Conservation (phyloP, 805 yeast species). For the Brettanomyces naardenensis region DNA sequence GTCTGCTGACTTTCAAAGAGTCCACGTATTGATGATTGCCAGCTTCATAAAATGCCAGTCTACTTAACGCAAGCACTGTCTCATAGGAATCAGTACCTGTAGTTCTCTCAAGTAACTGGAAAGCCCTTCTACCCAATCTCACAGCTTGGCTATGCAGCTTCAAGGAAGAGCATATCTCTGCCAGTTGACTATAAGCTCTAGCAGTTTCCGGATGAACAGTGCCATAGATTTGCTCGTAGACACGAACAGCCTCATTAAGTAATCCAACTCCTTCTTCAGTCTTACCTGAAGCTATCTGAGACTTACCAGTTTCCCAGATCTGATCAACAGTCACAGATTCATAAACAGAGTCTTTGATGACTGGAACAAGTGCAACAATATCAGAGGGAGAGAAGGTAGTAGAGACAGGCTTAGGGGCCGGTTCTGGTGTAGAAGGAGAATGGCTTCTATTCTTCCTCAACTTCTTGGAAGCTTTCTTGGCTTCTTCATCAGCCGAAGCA, state of each 20-base stretch:
- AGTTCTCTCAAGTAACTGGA: conserved; percentile 69
- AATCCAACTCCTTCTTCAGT: conserved; percentile 53
- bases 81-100: conserved; percentile 77
- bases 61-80: conserved; percentile 60
- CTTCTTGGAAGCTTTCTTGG: conserved; percentile 28
- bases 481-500: conserved; percentile 16
- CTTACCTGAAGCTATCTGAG: conserved; percentile 27
- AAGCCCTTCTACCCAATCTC: conserved; percentile 57
- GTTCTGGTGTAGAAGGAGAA: conserved; percentile 13
- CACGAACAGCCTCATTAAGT: conserved; percentile 59
- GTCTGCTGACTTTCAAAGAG: conserved; percentile 53
- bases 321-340: conserved; percentile 67
- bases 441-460: conserved; percentile 15
- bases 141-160: conserved; percentile 53
- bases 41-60: conserved; percentile 67
- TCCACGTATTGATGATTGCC: conserved; percentile 49
- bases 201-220: conserved; percentile 73
- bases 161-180: conserved; percentile 58
- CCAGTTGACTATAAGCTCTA: conserved; percentile 54
- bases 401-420: not conserved
- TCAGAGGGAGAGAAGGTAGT: conserved; percentile 53
- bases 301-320: conserved; percentile 55
- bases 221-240: conserved; percentile 82
- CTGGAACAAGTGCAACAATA: conserved; percentile 61
- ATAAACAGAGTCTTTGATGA: conserved; percentile 64